A percentile compares a stretch with the other conserved stretches of the same genome.
These are phyloP conservation scores for Berkeleyomyces basicola DNA, from an alignment of 2,329 filamentous ascomycete species.

Conservation along the genomic window DNA sequence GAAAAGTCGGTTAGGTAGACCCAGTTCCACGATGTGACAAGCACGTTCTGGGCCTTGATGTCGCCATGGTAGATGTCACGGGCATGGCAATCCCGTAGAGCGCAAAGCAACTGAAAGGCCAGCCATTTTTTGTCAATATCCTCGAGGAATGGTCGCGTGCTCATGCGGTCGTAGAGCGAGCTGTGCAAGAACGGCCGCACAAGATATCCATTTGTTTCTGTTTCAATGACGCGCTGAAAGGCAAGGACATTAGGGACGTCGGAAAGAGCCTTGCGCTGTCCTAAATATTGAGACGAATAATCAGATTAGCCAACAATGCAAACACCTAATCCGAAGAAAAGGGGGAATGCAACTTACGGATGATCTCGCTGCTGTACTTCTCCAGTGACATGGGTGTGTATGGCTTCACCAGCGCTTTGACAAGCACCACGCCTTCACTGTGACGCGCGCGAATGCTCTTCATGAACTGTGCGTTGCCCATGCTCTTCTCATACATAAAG, in stretches of 20 bases:
- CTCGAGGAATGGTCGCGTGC: constrained; percentile 88
- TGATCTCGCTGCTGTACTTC: constrained; percentile 59
- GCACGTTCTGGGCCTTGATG: constrained; percentile 93
- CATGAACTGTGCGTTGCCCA: constrained; percentile 88
- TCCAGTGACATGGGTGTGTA: constrained; percentile 68
- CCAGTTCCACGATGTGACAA: constrained; percentile 99
- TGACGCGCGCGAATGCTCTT: constrained; percentile 87
- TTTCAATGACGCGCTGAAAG: constrained; percentile 85
- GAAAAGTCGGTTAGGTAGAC: constrained; percentile 96
- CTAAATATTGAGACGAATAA: constrained; percentile 25
- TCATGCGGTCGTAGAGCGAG: constrained; percentile 91
- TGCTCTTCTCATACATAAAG: constrained; percentile 76
- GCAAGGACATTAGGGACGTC: constrained; percentile 81
- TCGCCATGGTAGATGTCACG: constrained; percentile 88
- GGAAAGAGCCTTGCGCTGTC: constrained; percentile 60
- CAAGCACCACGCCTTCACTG: constrained; percentile 77
- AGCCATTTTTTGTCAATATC: constrained; percentile 99
- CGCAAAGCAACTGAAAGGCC: constrained; percentile 85
- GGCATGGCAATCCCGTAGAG: constrained; percentile 77
- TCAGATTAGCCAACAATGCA: not conserved
- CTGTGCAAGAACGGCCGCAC: constrained; percentile 92
- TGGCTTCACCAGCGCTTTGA: constrained; percentile 90
- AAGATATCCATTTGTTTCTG: constrained; percentile 77
- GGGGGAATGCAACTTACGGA: constrained; percentile 35
- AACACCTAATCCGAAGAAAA: constrained; percentile 12